phyloP scores from a whole-genome alignment of 371 early-diverging fungal genomes.

The Amoeboaphelidium protococcarum region DNA sequence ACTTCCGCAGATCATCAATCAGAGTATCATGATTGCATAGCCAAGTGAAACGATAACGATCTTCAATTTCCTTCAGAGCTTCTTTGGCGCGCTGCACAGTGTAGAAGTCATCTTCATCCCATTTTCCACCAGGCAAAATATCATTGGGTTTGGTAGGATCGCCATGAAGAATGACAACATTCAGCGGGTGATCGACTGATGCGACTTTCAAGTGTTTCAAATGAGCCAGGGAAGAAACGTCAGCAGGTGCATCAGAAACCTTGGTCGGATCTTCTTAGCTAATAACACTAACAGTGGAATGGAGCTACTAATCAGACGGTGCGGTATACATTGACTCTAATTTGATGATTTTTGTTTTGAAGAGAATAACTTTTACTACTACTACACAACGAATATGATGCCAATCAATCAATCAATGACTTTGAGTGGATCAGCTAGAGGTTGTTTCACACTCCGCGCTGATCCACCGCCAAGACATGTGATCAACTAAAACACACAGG shows the following conservation, averaged over 20 bases:
- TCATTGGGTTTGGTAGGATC: background rate
- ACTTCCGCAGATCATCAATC: background rate
- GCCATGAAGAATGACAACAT: background rate
- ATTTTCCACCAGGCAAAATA: background rate
- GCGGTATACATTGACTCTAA: background rate
- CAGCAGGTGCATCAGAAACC: background rate
- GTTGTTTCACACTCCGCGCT: too few species aligned
- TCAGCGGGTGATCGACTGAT: background rate
- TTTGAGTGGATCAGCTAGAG: too few species aligned
- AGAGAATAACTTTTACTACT: background rate
- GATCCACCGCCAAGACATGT: too few species aligned
- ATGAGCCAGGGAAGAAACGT: background rate
- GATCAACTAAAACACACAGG: too few species aligned
- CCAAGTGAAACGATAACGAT: background rate
- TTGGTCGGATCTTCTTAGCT: background rate
- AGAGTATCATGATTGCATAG: background rate
- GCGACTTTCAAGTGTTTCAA: background rate
- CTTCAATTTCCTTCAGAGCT: background rate
- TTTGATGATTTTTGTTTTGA: background rate
- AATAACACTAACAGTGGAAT: background rate
- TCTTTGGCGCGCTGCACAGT: background rate
- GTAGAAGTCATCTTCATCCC: background rate
- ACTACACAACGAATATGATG: background rate
- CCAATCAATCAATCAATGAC: too few species aligned
- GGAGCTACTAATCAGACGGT: background rate